phyloP scores from a whole-genome alignment of 306 rosid genomes.

The Chamaecrista fasciculata region DNA sequence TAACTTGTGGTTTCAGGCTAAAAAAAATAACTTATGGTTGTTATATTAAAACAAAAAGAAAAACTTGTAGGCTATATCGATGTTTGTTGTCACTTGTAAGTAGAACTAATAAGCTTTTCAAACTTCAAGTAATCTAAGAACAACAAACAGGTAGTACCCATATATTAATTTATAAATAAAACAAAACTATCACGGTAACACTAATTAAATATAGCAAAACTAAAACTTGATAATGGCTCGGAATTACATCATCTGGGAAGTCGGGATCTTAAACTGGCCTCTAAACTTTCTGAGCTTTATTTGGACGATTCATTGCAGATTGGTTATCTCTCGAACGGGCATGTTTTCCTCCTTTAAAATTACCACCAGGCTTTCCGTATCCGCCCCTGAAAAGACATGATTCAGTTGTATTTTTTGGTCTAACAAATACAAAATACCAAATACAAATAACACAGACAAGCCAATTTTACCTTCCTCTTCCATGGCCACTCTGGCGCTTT shows the following conservation, averaged over 20 bases:
- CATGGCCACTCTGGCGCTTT: constrained; percentile 43
- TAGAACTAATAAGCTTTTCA: too few species aligned
- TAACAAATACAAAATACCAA: neutral
- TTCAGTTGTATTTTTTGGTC: neutral
- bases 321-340: constrained; percentile 59
- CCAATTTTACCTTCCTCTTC: constrained; percentile 97
- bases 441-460: too few species aligned
- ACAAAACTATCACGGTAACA: neutral
- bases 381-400: constrained; percentile 62
- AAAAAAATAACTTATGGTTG: too few species aligned
- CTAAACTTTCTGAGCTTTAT: constrained; percentile 53
- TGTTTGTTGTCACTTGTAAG: too few species aligned
- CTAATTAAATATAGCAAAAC: neutral
- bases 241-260: constrained; percentile 16
- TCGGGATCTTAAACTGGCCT: constrained; percentile 11
- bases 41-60: too few species aligned
- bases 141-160: neutral
- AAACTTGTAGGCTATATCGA: too few species aligned
- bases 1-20: too few species aligned
- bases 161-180: neutral
- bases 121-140: neutral
- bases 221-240: neutral
- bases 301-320: constrained; percentile 46
- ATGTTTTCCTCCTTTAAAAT: constrained; percentile 68
- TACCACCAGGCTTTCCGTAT: constrained; percentile 57